A percentile compares a stretch with the other conserved stretches of the same genome.
Evolutionary conservation across 208 protist genomes (phyloP).

Genomic region (Herpetomonas muscarum): DNA sequence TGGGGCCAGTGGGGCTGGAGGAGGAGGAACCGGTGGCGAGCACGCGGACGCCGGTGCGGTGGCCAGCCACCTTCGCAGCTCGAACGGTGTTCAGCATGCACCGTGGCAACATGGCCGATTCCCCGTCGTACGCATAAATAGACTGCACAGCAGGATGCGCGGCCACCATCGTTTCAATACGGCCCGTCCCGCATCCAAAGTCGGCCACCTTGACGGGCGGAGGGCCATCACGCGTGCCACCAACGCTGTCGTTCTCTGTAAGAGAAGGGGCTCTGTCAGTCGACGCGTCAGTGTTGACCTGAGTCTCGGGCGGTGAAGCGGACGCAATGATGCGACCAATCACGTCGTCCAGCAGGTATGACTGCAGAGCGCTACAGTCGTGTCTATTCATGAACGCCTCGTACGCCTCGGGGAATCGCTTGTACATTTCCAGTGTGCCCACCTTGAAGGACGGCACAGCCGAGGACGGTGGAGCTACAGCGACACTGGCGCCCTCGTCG

Average conservation of each 20-base stretch:
- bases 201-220: slow-evolving; percentile 48
- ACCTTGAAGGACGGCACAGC: slow-evolving; percentile 66
- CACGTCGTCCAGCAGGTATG: slow-evolving; percentile 37
- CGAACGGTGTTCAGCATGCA: slow-evolving; percentile 54
- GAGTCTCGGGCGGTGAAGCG: background rate
- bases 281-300: background rate
- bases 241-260: background rate
- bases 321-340: slow-evolving; percentile 24
- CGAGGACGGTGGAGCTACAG: slow-evolving; percentile 1
- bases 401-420: slow-evolving; percentile 68
- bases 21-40: background rate
- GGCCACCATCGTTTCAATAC: slow-evolving; percentile 55
- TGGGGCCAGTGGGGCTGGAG: too few species aligned
- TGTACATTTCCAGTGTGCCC: slow-evolving; percentile 81
- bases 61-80: slow-evolving; percentile 13
- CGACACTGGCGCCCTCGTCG: background rate
- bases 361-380: slow-evolving; percentile 47
- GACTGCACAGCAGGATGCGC: slow-evolving; percentile 37
- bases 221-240: slow-evolving; percentile 3
- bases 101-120: slow-evolving; percentile 53
- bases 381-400: slow-evolving; percentile 74
- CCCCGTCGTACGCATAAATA: slow-evolving; percentile 75
- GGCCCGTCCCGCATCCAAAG: slow-evolving; percentile 80
- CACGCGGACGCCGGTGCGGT: slow-evolving; percentile 13
- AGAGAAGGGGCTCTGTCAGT: background rate